Percentiles rank a stretch among this genome's conserved stretches.
Evolutionary conservation across 352 stramenopile species (phyloP).

Genomic region (Phytophthora podocarpi): DNA sequence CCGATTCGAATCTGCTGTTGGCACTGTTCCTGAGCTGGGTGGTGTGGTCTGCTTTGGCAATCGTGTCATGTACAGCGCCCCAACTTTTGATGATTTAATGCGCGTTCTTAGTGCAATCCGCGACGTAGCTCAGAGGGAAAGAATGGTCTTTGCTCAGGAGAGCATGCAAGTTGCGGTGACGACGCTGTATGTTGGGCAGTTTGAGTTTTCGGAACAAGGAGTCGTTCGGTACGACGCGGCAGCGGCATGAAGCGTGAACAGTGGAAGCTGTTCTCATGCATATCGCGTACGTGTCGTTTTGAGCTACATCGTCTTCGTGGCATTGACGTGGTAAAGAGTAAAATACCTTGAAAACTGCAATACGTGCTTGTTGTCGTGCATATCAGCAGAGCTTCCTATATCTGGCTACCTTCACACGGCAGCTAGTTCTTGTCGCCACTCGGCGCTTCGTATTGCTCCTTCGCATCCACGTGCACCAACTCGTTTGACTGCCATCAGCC

Average conservation of each 20-base stretch:
- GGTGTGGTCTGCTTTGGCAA: constrained; percentile 16
- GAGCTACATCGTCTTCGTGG: too few species aligned
- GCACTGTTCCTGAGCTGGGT: constrained; percentile 3
- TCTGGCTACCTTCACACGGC: too few species aligned
- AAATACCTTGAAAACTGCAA: not conserved
- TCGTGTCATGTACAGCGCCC: constrained; percentile 11
- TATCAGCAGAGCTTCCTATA: not conserved
- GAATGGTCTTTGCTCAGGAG: not conserved
- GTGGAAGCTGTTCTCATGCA: too few species aligned
- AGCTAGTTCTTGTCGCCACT: constrained; percentile 28
- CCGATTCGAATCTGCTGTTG: constrained; percentile 2
- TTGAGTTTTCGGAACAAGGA: constrained; percentile 15
- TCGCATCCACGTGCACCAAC: constrained; percentile 43
- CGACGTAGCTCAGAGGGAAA: not conserved
- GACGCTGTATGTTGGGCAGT: constrained; percentile 2
- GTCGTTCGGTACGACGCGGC: too few species aligned
- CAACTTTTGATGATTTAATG: constrained; percentile 7
- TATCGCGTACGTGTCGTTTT: too few species aligned
- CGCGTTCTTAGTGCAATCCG: too few species aligned
- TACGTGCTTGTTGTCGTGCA: not conserved
- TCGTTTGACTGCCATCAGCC: constrained; percentile 34
- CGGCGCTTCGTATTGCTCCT: constrained; percentile 41
- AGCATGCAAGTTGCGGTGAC: not conserved
- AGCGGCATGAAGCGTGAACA: too few species aligned
- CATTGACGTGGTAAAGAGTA: too few species aligned